Evolutionary conservation across 164 flowering plant species (phyloP).

Genomic region (Stephania yunnanensis): DNA sequence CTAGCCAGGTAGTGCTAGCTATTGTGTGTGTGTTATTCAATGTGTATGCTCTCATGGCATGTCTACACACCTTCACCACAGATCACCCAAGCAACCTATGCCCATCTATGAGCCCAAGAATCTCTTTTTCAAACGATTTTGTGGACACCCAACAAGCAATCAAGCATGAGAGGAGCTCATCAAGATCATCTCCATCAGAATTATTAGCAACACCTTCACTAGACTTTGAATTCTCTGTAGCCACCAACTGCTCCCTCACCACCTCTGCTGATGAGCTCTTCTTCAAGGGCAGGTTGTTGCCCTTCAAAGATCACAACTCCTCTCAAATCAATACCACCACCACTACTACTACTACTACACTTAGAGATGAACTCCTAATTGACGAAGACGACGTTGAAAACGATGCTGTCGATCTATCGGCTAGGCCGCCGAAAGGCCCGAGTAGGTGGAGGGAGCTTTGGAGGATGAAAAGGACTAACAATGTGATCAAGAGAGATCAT

Average conservation of each 20-base stretch:
- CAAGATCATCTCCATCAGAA: constrained; percentile 37
- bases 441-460: constrained; percentile 53
- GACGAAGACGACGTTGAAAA: constrained; percentile 37
- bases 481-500: constrained; percentile 29
- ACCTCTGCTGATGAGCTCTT: constrained; percentile 67
- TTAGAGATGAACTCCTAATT: constrained; percentile 55
- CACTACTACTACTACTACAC: constrained; percentile 16
- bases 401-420: constrained; percentile 23
- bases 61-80: constrained; percentile 62
- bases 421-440: constrained; percentile 33
- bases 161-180: constrained; percentile 32
- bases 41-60: constrained; percentile 40
- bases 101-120: constrained; percentile 58
- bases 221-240: constrained; percentile 63
- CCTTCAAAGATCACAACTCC: constrained; percentile 39
- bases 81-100: constrained; percentile 37
- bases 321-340: constrained; percentile 21
- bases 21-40: neutral
- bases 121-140: constrained; percentile 82
- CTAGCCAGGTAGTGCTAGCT: neutral
- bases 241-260: constrained; percentile 34
- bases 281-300: constrained; percentile 59
- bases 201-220: constrained; percentile 46
- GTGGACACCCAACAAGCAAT: constrained; percentile 36
- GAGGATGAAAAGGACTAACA: constrained; percentile 40